Evolutionary conservation across 352 stramenopile species (phyloP).

Genomic region (Phytophthora multivora): DNA sequence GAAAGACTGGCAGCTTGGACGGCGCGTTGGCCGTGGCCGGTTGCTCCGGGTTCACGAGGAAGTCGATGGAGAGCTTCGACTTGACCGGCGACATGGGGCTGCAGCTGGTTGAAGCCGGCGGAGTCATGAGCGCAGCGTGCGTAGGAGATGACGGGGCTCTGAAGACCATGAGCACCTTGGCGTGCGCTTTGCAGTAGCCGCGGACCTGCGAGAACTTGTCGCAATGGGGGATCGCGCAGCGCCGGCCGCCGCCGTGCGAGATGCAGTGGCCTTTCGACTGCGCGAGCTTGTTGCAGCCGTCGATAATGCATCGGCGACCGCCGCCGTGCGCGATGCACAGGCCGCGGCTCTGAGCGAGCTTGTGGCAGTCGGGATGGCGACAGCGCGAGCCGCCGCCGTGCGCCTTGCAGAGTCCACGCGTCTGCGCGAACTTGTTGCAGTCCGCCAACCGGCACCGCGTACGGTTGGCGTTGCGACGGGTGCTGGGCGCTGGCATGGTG

Average conservation of each 20-base stretch:
- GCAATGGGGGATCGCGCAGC: slow-evolving; percentile 67
- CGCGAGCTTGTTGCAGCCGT: slow-evolving; percentile 71
- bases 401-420: slow-evolving; percentile 77
- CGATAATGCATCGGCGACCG: slow-evolving; percentile 67
- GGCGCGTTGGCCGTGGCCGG: not conserved
- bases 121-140: slow-evolving; percentile 17
- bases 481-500: slow-evolving; percentile 32
- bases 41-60: slow-evolving; percentile 47
- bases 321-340: slow-evolving; percentile 79
- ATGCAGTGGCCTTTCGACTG: slow-evolving; percentile 82
- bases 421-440: slow-evolving; percentile 85
- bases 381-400: slow-evolving; percentile 83
- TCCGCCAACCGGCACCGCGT: slow-evolving; percentile 64
- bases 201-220: slow-evolving; percentile 87
- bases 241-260: slow-evolving; percentile 72
- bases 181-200: slow-evolving; percentile 80
- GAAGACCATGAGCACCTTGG: slow-evolving; percentile 57
- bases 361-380: slow-evolving; percentile 71
- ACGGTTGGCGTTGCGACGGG: slow-evolving; percentile 59
- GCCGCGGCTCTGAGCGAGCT: slow-evolving; percentile 74
- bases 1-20: not conserved
- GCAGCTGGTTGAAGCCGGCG: slow-evolving; percentile 3
- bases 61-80: slow-evolving; percentile 61
- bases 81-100: slow-evolving; percentile 30
- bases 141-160: slow-evolving; percentile 32